Conservation (phyloP, 2,329 filamentous ascomycete genomes). For the Pseudocercospora musae region DNA sequence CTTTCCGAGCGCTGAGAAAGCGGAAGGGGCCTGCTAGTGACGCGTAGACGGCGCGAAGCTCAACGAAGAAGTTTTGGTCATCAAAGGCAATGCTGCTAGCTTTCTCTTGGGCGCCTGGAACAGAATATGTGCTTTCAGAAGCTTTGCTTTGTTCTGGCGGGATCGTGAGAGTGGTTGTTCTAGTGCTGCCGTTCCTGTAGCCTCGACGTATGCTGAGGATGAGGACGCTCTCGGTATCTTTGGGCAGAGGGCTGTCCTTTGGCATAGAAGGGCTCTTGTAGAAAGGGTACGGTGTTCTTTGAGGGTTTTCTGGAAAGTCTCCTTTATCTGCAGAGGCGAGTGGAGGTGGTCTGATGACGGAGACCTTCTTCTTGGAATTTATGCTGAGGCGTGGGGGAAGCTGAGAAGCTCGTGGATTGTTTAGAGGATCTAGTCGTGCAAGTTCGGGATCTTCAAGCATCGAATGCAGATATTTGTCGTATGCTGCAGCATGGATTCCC, state of each 20-base stretch:
- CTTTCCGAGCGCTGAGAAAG: constrained; percentile 33
- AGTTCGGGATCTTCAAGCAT: constrained; percentile 22
- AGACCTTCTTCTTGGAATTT: constrained; percentile 30
- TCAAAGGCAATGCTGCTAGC: constrained; percentile 30
- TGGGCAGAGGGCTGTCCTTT: constrained; percentile 5
- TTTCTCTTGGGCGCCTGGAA: constrained; percentile 16
- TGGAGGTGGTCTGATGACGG: constrained; percentile 35
- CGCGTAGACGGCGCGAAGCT: constrained; percentile 29
- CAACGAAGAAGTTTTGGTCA: constrained; percentile 34
- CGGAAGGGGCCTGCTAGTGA: constrained; percentile 26
- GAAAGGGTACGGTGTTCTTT: constrained; percentile 36
- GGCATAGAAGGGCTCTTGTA: constrained; percentile 8
- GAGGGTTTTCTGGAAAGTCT: constrained; percentile 28
- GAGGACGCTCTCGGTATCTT: constrained; percentile 29
- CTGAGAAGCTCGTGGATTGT: constrained; percentile 20
- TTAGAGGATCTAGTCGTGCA: constrained; percentile 19
- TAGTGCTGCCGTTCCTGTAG: constrained; percentile 23
- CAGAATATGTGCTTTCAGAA: background rate
- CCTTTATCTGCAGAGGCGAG: constrained; percentile 25
- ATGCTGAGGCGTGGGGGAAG: constrained; percentile 24
- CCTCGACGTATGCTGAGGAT: constrained; percentile 32
- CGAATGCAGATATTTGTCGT: constrained; percentile 35
- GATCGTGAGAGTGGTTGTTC: constrained; percentile 30
- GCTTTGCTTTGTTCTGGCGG: constrained; percentile 29
- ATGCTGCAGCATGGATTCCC: constrained; percentile 32